phyloP scores from a whole-genome alignment of 2,329 filamentous ascomycete genomes.

The Fusarium foetens region DNA sequence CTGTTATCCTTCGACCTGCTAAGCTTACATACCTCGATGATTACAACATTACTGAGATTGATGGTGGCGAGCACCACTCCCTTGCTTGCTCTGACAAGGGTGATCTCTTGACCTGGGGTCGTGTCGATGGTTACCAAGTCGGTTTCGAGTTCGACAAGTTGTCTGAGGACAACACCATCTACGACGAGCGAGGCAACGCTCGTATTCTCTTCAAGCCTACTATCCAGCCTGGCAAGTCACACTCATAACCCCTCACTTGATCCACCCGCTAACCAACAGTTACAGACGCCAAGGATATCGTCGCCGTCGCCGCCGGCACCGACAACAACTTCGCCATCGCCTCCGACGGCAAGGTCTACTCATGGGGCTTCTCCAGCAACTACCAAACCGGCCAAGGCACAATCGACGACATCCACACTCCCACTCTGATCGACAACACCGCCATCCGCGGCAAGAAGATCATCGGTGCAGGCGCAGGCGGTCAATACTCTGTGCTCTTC shows the following conservation, averaged over 20 bases:
- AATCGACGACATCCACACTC: conserved; percentile 80
- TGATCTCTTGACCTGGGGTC: conserved; percentile 69
- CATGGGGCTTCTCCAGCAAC: conserved; percentile 83
- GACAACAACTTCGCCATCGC: conserved; percentile 81
- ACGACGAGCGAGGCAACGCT: conserved; percentile 69
- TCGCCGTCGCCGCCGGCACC: conserved; percentile 68
- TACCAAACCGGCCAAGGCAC: conserved; percentile 83
- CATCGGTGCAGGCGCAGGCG: conserved; percentile 83
- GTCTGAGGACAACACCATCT: conserved; percentile 64
- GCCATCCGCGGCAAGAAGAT: conserved; percentile 81
- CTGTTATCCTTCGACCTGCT: too few relatives aligned
- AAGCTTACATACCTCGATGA: conserved; percentile 72
- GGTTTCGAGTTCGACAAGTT: conserved; percentile 66
- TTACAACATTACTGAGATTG: conserved; percentile 73
- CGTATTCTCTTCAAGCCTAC: conserved; percentile 68
- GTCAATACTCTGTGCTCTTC: conserved; percentile 79
- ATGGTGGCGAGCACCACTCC: conserved; percentile 80
- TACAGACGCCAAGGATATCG: conserved; percentile 62
- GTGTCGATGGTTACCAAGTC: conserved; percentile 62
- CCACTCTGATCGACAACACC: conserved; percentile 85
- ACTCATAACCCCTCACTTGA: background rate
- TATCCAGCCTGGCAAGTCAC: conserved; percentile 55
- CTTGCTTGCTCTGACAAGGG: conserved; percentile 68
- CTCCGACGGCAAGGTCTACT: conserved; percentile 75
- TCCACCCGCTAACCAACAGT: background rate